phyloP scores from a whole-genome alignment of 1,284 basidiomycete genomes.

The Heterobasidion parviporum region DNA sequence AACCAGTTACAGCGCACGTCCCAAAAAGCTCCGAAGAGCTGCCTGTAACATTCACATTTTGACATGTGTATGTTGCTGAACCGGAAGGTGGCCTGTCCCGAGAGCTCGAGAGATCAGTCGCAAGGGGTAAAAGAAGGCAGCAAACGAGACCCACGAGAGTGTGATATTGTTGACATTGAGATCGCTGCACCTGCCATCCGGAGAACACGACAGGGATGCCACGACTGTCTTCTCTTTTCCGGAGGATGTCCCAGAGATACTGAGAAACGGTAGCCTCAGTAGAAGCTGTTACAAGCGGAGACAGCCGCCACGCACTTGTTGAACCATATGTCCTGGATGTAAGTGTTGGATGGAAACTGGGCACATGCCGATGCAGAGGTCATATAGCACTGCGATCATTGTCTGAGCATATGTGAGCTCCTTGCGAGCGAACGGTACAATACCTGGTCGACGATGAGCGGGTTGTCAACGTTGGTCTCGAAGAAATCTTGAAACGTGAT shows the following conservation, averaged over 20 bases:
- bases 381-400: slow-evolving; percentile 26
- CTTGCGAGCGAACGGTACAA: not conserved
- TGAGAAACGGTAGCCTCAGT: slow-evolving; percentile 12
- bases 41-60: slow-evolving; percentile 24
- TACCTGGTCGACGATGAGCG: slow-evolving; percentile 32
- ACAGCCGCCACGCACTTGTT: slow-evolving; percentile 26
- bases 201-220: slow-evolving; percentile 49
- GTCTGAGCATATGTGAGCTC: not conserved
- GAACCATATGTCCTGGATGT: slow-evolving; percentile 44
- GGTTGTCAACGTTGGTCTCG: slow-evolving; percentile 33
- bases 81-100: slow-evolving; percentile 19
- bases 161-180: slow-evolving; percentile 40
- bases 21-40: slow-evolving; percentile 22
- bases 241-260: slow-evolving; percentile 51
- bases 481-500: slow-evolving; percentile 31
- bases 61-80: slow-evolving; percentile 21
- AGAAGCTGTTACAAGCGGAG: not conserved
- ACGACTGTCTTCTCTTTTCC: slow-evolving; percentile 37
- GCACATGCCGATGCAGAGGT: slow-evolving; percentile 21
- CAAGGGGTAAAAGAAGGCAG: not conserved
- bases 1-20: slow-evolving; percentile 13
- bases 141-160: slow-evolving; percentile 21
- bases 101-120: not conserved
- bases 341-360: slow-evolving; percentile 25
- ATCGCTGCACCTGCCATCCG: slow-evolving; percentile 36